phyloP scores from a whole-genome alignment of 2,329 filamentous ascomycete genomes.

The Aspergillus caelatus region DNA sequence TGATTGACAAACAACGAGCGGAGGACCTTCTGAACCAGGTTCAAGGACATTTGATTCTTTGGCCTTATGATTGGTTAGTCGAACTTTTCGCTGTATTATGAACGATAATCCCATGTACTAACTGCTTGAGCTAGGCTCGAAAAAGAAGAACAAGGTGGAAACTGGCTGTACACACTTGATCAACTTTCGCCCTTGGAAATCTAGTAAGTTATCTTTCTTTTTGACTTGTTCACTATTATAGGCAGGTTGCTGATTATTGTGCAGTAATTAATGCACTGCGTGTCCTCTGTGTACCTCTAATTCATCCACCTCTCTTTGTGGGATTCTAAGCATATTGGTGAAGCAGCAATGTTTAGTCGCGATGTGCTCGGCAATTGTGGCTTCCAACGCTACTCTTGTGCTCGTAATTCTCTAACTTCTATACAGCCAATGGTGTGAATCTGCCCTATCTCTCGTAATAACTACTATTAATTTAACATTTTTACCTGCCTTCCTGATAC shows the following conservation, averaged over 20 bases:
- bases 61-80: slow-evolving; percentile 85
- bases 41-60: slow-evolving; percentile 86
- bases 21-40: slow-evolving; percentile 79
- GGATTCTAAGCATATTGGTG: background rate
- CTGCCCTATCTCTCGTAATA: slow-evolving; percentile 1
- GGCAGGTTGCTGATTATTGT: slow-evolving; percentile 20
- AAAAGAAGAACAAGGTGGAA: slow-evolving; percentile 86
- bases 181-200: slow-evolving; percentile 95
- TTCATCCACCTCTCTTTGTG: background rate
- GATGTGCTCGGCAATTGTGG: background rate
- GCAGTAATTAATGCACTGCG: slow-evolving; percentile 32
- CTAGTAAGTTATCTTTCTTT: slow-evolving; percentile 56
- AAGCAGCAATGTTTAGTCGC: background rate
- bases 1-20: slow-evolving; percentile 74
- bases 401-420: background rate
- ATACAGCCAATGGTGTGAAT: background rate
- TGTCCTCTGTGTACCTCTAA: background rate
- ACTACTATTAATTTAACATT: slow-evolving; percentile 15
- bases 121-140: slow-evolving; percentile 60
- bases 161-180: slow-evolving; percentile 97
- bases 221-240: background rate
- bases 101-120: slow-evolving; percentile 11
- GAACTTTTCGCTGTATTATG: background rate
- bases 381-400: background rate
- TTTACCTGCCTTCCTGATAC: slow-evolving; percentile 7